A percentile compares a stretch with the other conserved stretches of the same genome.
phyloP scores from a whole-genome alignment of 352 stramenopile species.

The Blastocystis sp. region DNA sequence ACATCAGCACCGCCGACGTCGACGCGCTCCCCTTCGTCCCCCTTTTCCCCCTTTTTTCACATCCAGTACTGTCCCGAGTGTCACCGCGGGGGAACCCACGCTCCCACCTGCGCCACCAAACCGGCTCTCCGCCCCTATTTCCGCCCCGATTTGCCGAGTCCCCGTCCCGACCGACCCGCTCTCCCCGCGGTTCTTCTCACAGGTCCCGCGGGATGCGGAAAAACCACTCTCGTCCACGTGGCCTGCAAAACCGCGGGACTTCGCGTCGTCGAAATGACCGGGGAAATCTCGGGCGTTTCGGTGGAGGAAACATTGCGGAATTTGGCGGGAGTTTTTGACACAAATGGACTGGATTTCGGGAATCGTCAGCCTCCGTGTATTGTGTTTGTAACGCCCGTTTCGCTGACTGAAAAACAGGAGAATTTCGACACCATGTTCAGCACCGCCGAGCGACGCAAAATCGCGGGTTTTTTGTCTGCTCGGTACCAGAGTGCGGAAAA shows the following conservation, averaged over 20 bases:
- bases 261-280: not conserved
- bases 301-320: not conserved
- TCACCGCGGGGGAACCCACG: slow-evolving; percentile 7
- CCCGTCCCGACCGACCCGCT: not conserved
- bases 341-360: not conserved
- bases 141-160: not conserved
- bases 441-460: not conserved
- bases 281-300: not conserved
- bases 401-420: not conserved
- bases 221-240: not conserved
- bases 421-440: slow-evolving; percentile 38
- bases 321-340: not conserved
- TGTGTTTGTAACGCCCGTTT: not conserved
- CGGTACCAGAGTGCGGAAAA: not conserved
- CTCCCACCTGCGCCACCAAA: not conserved
- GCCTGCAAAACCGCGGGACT: not conserved
- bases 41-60: not conserved
- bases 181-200: not conserved
- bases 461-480: not conserved
- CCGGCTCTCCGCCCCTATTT: slow-evolving; percentile 21
- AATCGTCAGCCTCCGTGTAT: not conserved
- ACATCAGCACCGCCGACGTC: slow-evolving; percentile 12
- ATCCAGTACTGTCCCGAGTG: slow-evolving; percentile 30
- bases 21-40: slow-evolving; percentile 4
- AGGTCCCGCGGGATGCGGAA: slow-evolving; percentile 12